A percentile compares a stretch with the other conserved stretches of the same genome.
Evolutionary conservation across 2,329 filamentous ascomycete genomes (phyloP).

Genomic region (Hirsutella rhossiliensis): DNA sequence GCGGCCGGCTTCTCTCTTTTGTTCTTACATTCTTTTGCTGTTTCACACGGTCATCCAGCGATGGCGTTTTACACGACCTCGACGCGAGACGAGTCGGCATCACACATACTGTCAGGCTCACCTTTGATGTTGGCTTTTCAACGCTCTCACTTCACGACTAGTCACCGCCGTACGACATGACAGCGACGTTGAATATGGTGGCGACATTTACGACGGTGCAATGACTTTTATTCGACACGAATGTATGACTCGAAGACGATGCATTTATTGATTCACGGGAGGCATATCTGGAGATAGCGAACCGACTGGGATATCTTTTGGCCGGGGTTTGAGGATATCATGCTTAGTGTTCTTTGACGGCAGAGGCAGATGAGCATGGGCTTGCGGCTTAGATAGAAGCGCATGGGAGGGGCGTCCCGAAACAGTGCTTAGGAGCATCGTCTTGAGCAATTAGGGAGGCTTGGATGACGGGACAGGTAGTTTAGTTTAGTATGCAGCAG

Average conservation of each 20-base stretch:
- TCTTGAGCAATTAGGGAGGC: slow-evolving; percentile 6
- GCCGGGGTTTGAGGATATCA: too few relatives aligned
- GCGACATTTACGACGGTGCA: slow-evolving; percentile 23
- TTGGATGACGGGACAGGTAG: slow-evolving; percentile 4
- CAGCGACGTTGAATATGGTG: slow-evolving; percentile 17
- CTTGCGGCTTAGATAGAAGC: slow-evolving; percentile 7
- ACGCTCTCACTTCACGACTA: slow-evolving; percentile 17
- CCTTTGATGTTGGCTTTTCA: slow-evolving; percentile 3
- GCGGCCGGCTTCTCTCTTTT: slow-evolving; percentile 15
- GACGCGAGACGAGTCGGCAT: slow-evolving; percentile 4
- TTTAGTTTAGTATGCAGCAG: not conserved
- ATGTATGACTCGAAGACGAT: slow-evolving; percentile 30
- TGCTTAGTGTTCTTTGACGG: too few relatives aligned
- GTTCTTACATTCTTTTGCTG: slow-evolving; percentile 13
- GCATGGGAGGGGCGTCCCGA: slow-evolving; percentile 9
- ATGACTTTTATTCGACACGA: slow-evolving; percentile 9
- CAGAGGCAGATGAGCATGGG: slow-evolving; percentile 3
- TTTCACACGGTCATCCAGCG: slow-evolving; percentile 26
- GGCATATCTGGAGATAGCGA: not conserved
- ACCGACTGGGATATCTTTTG: not conserved
- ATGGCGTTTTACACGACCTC: slow-evolving; percentile 29
- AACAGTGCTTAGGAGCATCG: slow-evolving; percentile 4
- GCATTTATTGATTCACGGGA: slow-evolving; percentile 10
- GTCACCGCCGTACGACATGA: slow-evolving; percentile 19
- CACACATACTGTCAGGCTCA: slow-evolving; percentile 1